Base-by-base conservation (phyloP, 352 stramenopile species). In the Globisporangium megalacanthum region DNA sequence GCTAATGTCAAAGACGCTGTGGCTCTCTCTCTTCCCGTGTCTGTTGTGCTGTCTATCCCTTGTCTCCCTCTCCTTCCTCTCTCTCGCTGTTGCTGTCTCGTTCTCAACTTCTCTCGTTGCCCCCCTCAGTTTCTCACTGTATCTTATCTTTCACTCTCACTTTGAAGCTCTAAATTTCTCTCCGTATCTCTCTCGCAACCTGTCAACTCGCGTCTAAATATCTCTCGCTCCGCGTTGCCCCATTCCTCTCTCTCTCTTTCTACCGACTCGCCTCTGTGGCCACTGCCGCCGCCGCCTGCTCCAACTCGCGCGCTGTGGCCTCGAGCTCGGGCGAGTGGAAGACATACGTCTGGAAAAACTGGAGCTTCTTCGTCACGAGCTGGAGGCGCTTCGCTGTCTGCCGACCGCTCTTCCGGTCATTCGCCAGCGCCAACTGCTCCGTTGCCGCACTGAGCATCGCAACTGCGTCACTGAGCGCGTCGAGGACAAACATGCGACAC, bases 331-430 rank as follows among this genome's bases (percentile, higher is more conserved):
- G 25, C 14, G 60, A 61, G 31, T 72, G 56, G 60, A 72, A 73
- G 0, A 57, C 67, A 75, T 74, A 92, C 19, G 65, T 68, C 49
- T 70, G 64, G 49, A 83, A 88, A 54, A 92, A 92, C 46, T 58
- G 35, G 35, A 89, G 22, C 58, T 90, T 92, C 49, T 69, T 81
- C 48, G 62, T 57, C 56, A 84, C 65, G 5, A 50, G 46, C 4
- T 35, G 49, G 3, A 89, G 66, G 5, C 50, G 70, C 44, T 64
- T 75, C 10, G 58, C 44, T 19, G 62, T 65, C 15, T 22, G 14
- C 41, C 15, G 14, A 6, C 8, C 41, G 41, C 41, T 56, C 44
- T 52, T 81, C 81, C 19, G 55, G 56, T 4, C 44, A n/a, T 39
- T 31, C 3, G 4, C 15, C 6, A 22, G 35, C 44, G 49, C 35